Percentiles rank a stretch among this genome's conserved stretches.
These are phyloP conservation scores for Hirsutella minnesotensis DNA, from an alignment of 2,329 filamentous ascomycete genomes.

Conservation along the genomic window DNA sequence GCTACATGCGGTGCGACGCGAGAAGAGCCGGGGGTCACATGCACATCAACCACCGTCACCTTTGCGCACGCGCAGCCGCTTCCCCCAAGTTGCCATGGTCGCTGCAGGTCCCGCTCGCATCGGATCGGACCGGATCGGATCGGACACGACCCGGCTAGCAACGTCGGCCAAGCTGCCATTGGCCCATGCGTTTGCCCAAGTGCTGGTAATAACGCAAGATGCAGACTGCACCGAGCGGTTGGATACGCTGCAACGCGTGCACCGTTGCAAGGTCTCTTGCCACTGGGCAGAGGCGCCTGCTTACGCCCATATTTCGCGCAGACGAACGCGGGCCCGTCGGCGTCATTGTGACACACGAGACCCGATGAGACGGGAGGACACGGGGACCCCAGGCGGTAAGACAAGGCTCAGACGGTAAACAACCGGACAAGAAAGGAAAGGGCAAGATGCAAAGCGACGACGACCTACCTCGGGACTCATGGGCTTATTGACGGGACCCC, in stretches of 20 bases:
- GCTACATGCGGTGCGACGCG: slow-evolving; percentile 1
- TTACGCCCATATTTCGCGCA: too few relatives aligned
- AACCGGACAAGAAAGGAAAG: neutral
- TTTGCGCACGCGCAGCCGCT: neutral
- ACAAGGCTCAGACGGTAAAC: neutral
- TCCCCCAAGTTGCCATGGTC: neutral
- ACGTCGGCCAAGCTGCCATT: too few relatives aligned
- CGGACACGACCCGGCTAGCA: slow-evolving; percentile 3
- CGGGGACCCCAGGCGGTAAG: neutral
- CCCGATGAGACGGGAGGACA: neutral
- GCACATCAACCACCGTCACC: neutral
- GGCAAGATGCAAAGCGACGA: slow-evolving; percentile 3
- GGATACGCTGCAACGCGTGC: too few relatives aligned
- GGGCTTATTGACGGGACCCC: slow-evolving; percentile 98
- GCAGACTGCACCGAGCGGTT: too few relatives aligned
- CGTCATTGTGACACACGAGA: neutral
- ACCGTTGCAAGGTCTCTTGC: too few relatives aligned
- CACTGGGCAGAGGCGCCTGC: too few relatives aligned
- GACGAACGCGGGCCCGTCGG: too few relatives aligned
- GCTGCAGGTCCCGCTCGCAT: neutral
- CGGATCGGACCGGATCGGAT: slow-evolving; percentile 2
- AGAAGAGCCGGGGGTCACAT: neutral
- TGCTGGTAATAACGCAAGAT: too few relatives aligned
- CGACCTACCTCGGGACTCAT: slow-evolving; percentile 82
- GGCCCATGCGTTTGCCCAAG: too few relatives aligned